Conservation (phyloP, 2,329 filamentous ascomycete species). For the Grosmannia penicillata region DNA sequence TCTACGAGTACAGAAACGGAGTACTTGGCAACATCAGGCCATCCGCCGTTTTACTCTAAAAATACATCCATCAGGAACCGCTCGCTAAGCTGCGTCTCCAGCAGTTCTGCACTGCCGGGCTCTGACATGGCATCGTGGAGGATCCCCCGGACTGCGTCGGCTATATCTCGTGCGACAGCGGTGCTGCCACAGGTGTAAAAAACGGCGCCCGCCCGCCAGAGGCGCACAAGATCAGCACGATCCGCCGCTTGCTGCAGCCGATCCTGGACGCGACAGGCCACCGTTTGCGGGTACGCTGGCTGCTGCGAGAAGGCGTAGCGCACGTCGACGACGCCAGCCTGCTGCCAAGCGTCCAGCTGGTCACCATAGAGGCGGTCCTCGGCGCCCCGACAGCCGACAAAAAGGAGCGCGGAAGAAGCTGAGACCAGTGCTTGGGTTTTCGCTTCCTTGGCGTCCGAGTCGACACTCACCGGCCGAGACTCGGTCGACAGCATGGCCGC, state of each 20-base stretch:
- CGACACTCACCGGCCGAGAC: no score
- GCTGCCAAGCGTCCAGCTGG: slow-evolving; percentile 7
- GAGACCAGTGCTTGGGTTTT: no score
- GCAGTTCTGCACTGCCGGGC: no score
- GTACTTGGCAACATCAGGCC: no score
- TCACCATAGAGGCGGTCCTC: slow-evolving; percentile 9
- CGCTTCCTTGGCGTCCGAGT: no score
- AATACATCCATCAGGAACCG: no score
- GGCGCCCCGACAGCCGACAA: slow-evolving; percentile 10
- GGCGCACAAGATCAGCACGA: slow-evolving; percentile 18
- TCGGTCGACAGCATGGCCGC: slow-evolving; percentile 34
- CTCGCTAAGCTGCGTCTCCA: no score
- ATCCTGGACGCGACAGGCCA: slow-evolving; percentile 36
- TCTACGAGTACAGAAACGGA: no score
- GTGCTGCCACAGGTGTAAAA: slow-evolving; percentile 52
- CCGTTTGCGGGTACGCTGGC: slow-evolving; percentile 4
- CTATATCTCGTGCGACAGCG: no score
- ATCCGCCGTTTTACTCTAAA: no score
- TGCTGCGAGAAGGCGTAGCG: slow-evolving; percentile 6
- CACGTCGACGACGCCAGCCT: slow-evolving; percentile 5
- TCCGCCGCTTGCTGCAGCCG: slow-evolving; percentile 21
- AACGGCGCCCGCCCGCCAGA: slow-evolving; percentile 32
- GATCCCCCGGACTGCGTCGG: no score
- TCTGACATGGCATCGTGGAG: no score
- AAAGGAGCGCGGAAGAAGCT: slow-evolving; percentile 10